These are phyloP conservation scores for Penicillium freii DNA, from an alignment of 2,329 filamentous ascomycete genomes.

Conservation along the genomic window DNA sequence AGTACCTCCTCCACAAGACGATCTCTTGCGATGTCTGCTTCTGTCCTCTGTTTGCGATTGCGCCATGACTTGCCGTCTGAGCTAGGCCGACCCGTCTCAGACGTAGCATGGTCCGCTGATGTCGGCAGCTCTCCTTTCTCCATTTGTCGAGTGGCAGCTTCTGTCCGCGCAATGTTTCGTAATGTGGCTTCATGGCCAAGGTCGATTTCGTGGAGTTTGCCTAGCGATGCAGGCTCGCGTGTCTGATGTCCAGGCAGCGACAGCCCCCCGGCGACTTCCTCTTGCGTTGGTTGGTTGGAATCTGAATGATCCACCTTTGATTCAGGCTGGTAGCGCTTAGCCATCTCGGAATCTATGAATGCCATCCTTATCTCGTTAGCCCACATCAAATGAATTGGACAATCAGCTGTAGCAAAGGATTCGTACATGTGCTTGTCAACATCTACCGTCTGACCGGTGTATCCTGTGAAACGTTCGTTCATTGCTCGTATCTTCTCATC, in stretches of 20 bases:
- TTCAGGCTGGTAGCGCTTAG: constrained; percentile 48
- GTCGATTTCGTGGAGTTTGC: constrained; percentile 58
- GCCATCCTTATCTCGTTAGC: constrained; percentile 65
- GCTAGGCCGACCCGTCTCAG: constrained; percentile 36
- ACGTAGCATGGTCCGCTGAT: constrained; percentile 21
- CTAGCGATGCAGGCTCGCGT: constrained; percentile 52
- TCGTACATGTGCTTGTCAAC: constrained; percentile 65
- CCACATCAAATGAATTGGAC: constrained; percentile 21
- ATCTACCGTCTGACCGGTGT: constrained; percentile 59
- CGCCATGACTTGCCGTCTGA: constrained; percentile 47
- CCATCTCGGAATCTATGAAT: constrained; percentile 66
- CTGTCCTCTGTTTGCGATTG: constrained; percentile 49
- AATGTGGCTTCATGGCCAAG: constrained; percentile 49
- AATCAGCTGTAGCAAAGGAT: constrained; percentile 3
- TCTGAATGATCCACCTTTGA: constrained; percentile 17
- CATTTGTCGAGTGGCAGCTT: constrained; percentile 46
- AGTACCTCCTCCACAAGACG: constrained; percentile 56
- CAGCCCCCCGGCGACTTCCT: constrained; percentile 12
- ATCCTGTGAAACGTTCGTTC: constrained; percentile 55
- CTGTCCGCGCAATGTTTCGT: constrained; percentile 45
- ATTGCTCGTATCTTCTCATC: constrained; percentile 42
- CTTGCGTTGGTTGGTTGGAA: constrained; percentile 5
- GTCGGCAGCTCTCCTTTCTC: constrained; percentile 27
- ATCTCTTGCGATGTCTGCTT: constrained; percentile 54
- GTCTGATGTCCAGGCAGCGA: constrained; percentile 30